Percentiles rank a stretch among this genome's conserved stretches.
These are phyloP conservation scores for Phytophthora macrochlamydospora DNA, from an alignment of 352 stramenopile species.

Conservation along the genomic window DNA sequence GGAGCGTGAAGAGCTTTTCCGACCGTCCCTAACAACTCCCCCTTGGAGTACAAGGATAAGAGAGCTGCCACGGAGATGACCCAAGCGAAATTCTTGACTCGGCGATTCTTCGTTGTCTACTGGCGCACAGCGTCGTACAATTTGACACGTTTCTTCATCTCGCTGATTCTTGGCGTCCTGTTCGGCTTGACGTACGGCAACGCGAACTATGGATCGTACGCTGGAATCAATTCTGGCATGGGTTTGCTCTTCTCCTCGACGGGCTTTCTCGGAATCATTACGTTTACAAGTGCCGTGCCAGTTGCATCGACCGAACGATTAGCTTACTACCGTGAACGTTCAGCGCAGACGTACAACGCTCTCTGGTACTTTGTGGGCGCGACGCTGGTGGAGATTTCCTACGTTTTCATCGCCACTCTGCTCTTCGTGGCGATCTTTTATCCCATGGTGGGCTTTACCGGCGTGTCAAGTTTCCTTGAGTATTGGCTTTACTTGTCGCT, in stretches of 20 bases:
- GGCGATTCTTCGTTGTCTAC: background rate
- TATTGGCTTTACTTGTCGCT: slow-evolving; percentile 23
- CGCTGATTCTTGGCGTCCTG: background rate
- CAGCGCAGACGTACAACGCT: slow-evolving; percentile 16
- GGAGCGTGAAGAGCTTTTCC: background rate
- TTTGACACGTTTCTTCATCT: background rate
- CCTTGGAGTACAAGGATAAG: background rate
- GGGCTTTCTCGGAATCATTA: background rate
- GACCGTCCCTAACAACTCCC: background rate
- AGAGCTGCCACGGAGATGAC: background rate
- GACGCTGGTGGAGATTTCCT: slow-evolving; percentile 70
- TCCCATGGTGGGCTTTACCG: slow-evolving; percentile 32
- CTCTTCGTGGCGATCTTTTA: slow-evolving; percentile 34
- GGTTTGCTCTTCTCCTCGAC: background rate
- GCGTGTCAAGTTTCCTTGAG: slow-evolving; percentile 3
- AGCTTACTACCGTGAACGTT: background rate
- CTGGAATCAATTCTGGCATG: background rate
- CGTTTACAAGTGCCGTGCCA: background rate
- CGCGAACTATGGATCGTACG: background rate
- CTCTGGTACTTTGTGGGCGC: slow-evolving; percentile 60
- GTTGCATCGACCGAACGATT: background rate
- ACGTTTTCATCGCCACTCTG: slow-evolving; percentile 58
- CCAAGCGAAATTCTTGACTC: background rate
- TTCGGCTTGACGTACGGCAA: background rate
- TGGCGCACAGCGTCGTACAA: background rate